Base-by-base conservation (phyloP, 129 eudicot species). In the Escallonia rubra region DNA sequence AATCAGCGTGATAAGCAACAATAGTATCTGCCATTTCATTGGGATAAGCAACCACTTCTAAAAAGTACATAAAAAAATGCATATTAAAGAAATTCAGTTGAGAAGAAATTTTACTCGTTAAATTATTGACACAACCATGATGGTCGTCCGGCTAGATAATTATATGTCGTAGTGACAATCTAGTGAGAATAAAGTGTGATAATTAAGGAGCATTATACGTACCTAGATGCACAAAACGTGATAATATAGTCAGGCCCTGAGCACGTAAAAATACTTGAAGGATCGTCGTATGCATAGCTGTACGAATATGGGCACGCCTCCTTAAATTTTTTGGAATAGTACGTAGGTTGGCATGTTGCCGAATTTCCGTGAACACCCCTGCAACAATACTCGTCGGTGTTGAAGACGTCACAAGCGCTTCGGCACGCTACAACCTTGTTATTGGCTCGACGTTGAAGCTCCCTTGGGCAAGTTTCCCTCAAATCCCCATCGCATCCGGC, bases 201-300 rank as follows among this genome's bases (percentile, higher is more conserved):
- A n/a, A n/a, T n/a, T n/a, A 5, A 41, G 7, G 10, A 2, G 6
- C 3, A 8, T 57, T 4, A 3, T 4, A 13, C 14, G n/a, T 43
- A 80, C 85, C 85, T 80, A 43, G 86, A 61, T 12, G 79, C 72
- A 64, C 86, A 81, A 41, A 81, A 81, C 1, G 72, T 43, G 16
- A 86, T 74, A 12, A 80, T 48, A 61, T 86, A 86, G 66, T 86
- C 89, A 15, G 84, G 70, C 4, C 68, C 86, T 0, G 80, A 8
- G 57, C 93, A 86, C 7, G 89, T 86, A 58, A 80, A 74, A 49
- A 86, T 86, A 45, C 93, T 86, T 5, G 86, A 59, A 3, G 93
- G 93, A 64, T 86, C 93, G 57, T 86, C 93, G 15, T 86, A 86
- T 3, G 89, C 93, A 55, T 86, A 86, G 55, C 93, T 86, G 59